These are phyloP conservation scores for Flaveria ramosissima DNA, from an alignment of 129 eudicot genomes.

Conservation along the genomic window DNA sequence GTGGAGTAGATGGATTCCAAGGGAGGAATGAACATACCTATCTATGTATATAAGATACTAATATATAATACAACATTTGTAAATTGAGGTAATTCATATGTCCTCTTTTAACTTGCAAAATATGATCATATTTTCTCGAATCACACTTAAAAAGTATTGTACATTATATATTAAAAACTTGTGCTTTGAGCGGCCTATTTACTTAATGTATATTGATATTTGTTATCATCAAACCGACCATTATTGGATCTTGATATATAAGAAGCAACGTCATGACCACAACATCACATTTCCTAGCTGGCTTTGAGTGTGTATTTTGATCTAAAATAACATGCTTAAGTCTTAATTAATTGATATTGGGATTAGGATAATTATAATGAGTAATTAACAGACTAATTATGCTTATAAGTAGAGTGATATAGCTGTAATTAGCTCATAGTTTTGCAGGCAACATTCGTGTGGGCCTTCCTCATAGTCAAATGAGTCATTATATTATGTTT, in stretches of 20 bases:
- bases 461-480: slow-evolving; percentile 29
- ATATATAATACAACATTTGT: slow-evolving; percentile 36
- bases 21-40: slow-evolving; percentile 60
- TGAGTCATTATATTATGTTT: slow-evolving; percentile 11
- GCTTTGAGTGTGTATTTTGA: slow-evolving; percentile 30
- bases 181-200: slow-evolving; percentile 22
- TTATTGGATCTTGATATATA: slow-evolving; percentile 13
- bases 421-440: slow-evolving; percentile 26
- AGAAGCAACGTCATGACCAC: slow-evolving; percentile 1
- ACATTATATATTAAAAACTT: no score
- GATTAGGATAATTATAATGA: slow-evolving; percentile 14
- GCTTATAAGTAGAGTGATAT: slow-evolving; percentile 16
- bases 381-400: slow-evolving; percentile 13
- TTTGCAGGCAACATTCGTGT: slow-evolving; percentile 34
- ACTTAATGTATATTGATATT: not conserved
- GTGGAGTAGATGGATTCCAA: slow-evolving; percentile 99
- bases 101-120: no score
- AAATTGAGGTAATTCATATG: slow-evolving; percentile 17
- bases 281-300: slow-evolving; percentile 29
- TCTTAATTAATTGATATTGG: slow-evolving; percentile 19
- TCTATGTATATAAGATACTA: slow-evolving; percentile 24
- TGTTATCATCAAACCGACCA: no score
- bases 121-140: no score
- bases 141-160: no score
- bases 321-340: slow-evolving; percentile 18